phyloP scores from a whole-genome alignment of 2,329 filamentous ascomycete species.

The Periglandula ipomoeae region DNA sequence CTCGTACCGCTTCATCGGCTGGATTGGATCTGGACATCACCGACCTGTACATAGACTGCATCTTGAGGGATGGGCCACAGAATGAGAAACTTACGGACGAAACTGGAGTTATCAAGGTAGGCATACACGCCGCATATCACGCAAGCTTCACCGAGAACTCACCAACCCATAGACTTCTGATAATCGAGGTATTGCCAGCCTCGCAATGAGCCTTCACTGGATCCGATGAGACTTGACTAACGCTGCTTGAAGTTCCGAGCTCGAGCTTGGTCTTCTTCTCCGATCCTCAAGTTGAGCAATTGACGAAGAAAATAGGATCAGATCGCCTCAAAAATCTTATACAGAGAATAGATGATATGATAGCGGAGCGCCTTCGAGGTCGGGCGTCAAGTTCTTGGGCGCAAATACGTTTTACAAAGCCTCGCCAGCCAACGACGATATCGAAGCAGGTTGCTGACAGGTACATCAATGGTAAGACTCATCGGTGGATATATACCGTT shows the following conservation, averaged over 20 bases:
- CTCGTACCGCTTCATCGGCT: background rate
- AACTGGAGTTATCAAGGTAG: constrained; percentile 3
- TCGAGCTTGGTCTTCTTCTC: constrained; percentile 26
- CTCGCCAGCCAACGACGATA: background rate
- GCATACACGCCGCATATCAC: background rate
- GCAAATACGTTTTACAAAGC: constrained; percentile 3
- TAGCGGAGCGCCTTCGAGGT: constrained; percentile 2
- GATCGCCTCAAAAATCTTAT: constrained; percentile 9
- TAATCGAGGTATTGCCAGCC: constrained; percentile 1
- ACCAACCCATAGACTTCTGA: constrained; percentile 5
- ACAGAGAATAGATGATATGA: constrained; percentile 10
- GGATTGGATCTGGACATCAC: background rate
- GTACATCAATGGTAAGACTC: constrained; percentile 5
- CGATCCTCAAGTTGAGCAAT: constrained; percentile 19
- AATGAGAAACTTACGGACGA: constrained; percentile 4
- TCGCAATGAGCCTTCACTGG: background rate
- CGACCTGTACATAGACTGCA: constrained; percentile 4
- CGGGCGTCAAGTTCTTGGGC: background rate
- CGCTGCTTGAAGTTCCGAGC: constrained; percentile 7
- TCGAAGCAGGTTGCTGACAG: background rate
- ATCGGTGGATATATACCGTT: no score
- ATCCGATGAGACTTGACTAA: background rate
- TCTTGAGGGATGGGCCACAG: constrained; percentile 1
- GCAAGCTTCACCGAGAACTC: background rate
- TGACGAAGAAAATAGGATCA: constrained; percentile 13